Evolutionary conservation across 192 early-diverging fungal species (phyloP), one percentile per base, ranked within the genome.

Genomic region (Spinellus fusiger): DNA sequence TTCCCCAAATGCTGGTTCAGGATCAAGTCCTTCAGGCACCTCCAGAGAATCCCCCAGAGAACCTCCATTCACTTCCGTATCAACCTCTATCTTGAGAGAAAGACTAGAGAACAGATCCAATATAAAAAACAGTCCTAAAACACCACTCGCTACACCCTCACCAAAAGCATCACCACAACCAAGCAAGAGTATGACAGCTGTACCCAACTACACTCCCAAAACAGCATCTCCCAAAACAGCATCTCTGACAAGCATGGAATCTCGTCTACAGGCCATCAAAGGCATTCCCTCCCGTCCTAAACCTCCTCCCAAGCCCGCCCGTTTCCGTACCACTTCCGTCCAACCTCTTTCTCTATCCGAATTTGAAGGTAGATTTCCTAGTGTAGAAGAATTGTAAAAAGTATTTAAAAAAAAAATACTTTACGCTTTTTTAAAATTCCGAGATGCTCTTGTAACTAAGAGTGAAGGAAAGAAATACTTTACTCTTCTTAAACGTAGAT

Each of bases 271-370:
- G 9, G 62, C 62, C 5, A 55, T 64, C 15, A 64, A 55, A 15
- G 53, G 18, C 40, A 38, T 29, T 6, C 48, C 55, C 15, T 59
- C 34, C 20, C 29, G 54, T 16, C 66, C 66, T 0, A 62, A 46
- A 40, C 62, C 69, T 0, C 69, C 69, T 16, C 69, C 69, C 1
- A 71, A 71, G 35, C 69, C 69, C 1, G 69, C 69, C 12, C 58
- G 69, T 10, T 71, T 71, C 59, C 62, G 69, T 29, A 49, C 69
- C 26, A 50, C 31, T n/a, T n/a, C 3, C 40, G 40, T 28, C 22
- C 46, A n/a, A 9, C 56, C n/a, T 4, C 54, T 54, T 20, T 49
- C 46, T 29, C 32, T 61, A 3, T 27, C 46, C 7, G 69, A 71
- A 9, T 71, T 65, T 56, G 63, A 71, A 47, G 40, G 54, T 5